phyloP scores from a whole-genome alignment of 1,139 yeast genomes.

The Debaryomyces psychrophilus region DNA sequence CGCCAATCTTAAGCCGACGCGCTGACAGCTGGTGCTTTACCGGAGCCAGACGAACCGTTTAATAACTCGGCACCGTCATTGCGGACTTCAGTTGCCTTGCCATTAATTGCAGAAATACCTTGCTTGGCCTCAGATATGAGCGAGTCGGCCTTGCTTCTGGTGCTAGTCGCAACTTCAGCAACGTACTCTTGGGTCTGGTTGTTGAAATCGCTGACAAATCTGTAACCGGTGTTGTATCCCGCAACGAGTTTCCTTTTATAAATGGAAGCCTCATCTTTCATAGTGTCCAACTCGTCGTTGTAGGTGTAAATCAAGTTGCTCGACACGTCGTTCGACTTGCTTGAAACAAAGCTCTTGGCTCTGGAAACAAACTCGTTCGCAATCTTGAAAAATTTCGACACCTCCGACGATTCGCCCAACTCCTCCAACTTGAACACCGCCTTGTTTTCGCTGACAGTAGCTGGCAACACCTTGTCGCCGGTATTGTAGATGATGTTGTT shows the following conservation, averaged over 20 bases:
- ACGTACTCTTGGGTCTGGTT: constrained; percentile 45
- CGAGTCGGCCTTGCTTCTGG: constrained; percentile 42
- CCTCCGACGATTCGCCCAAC: constrained; percentile 23
- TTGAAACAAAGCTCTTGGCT: constrained; percentile 28
- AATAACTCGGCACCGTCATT: constrained; percentile 16
- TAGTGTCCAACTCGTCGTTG: constrained; percentile 30
- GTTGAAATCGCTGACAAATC: constrained; percentile 39
- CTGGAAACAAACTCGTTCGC: constrained; percentile 34
- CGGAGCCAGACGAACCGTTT: constrained; percentile 14
- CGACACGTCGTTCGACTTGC: constrained; percentile 36
- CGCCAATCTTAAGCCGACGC: constrained; percentile 23
- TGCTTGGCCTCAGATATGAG: constrained; percentile 37
- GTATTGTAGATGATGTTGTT: constrained; percentile 32
- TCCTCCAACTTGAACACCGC: constrained; percentile 27
- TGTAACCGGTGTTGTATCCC: constrained; percentile 38
- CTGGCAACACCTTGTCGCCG: constrained; percentile 39
- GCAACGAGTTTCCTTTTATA: constrained; percentile 38
- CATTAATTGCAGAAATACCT: constrained; percentile 16
- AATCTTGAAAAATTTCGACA: constrained; percentile 36
- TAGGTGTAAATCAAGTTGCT: constrained; percentile 38
- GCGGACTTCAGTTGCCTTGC: constrained; percentile 14
- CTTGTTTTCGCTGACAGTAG: constrained; percentile 24
- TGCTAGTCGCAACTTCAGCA: constrained; percentile 36
- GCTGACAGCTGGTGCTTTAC: constrained; percentile 17
- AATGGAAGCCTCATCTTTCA: constrained; percentile 19